These are phyloP conservation scores for Platismatia glauca DNA, from an alignment of 495 filamentous ascomycete genomes.

Conservation along the genomic window DNA sequence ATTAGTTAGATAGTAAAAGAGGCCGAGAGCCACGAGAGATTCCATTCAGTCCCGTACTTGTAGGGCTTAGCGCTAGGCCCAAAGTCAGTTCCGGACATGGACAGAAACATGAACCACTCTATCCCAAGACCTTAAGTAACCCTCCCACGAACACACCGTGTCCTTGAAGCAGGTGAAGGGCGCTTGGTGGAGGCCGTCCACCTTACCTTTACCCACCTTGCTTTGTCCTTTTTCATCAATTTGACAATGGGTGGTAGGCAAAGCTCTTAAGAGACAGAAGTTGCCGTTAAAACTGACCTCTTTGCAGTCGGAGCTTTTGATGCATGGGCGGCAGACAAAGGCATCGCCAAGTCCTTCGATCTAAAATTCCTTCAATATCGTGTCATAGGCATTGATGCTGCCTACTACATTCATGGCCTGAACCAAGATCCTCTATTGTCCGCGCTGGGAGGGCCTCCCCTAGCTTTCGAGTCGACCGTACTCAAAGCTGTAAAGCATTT, in stretches of 20 bases:
- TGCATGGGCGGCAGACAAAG: conserved; percentile 41
- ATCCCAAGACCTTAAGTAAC: background rate
- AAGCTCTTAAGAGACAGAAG: background rate
- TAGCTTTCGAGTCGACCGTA: conserved; percentile 61
- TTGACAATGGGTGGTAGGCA: conserved; percentile 18
- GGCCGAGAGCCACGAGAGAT: too few relatives aligned
- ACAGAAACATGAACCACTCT: too few relatives aligned
- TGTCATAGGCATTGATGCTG: conserved; percentile 78
- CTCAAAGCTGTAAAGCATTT: conserved; percentile 63
- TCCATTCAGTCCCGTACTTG: too few relatives aligned
- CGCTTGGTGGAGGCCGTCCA: background rate
- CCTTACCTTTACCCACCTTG: background rate
- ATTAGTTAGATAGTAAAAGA: too few relatives aligned
- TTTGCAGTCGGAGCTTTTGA: conserved; percentile 51
- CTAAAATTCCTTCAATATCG: conserved; percentile 60
- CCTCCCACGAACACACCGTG: background rate
- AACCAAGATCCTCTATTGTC: conserved; percentile 80
- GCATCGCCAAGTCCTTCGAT: conserved; percentile 44
- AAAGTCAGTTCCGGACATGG: background rate
- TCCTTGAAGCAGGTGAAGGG: background rate
- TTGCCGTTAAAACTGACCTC: conserved; percentile 4
- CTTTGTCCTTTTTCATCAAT: background rate
- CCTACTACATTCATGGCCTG: conserved; percentile 72
- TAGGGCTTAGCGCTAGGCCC: background rate
- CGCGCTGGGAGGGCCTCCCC: conserved; percentile 82